Conservation (phyloP, 1,284 basidiomycete genomes). For the Leucoagaricus sp. region DNA sequence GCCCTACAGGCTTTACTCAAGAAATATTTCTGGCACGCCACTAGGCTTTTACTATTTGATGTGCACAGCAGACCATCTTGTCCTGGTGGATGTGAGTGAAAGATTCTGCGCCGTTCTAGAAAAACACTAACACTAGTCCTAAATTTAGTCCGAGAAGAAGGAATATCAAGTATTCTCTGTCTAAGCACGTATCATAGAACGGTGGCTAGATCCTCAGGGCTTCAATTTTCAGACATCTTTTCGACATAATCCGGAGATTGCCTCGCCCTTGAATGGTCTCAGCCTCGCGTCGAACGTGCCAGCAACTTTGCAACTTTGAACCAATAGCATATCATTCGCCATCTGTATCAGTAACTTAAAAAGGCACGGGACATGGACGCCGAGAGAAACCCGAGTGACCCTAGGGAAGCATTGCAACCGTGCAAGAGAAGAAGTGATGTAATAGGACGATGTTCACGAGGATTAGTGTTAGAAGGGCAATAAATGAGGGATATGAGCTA, state of each 20-base stretch:
- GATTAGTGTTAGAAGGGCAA: neutral
- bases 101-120: conserved; percentile 14
- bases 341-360: neutral
- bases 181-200: conserved; percentile 16
- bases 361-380: neutral
- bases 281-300: conserved; percentile 1
- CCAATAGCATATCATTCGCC: conserved; percentile 10
- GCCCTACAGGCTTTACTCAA: conserved; percentile 39
- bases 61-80: conserved; percentile 56
- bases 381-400: neutral
- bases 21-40: conserved; percentile 17
- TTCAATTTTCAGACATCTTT: neutral
- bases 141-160: conserved; percentile 19
- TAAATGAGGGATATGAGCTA: conserved; percentile 34
- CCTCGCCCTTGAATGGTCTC: too few species aligned
- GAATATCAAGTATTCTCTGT: conserved; percentile 38
- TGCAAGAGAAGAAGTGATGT: neutral
- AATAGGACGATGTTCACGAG: neutral
- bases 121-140: conserved; percentile 8
- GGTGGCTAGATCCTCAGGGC: neutral
- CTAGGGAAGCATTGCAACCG: neutral
- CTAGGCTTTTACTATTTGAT: conserved; percentile 41
- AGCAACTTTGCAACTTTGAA: neutral
- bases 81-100: conserved; percentile 48
- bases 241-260: neutral